Conservation (phyloP, 2,329 filamentous ascomycete species). For the Coniochaeta hoffmannii region DNA sequence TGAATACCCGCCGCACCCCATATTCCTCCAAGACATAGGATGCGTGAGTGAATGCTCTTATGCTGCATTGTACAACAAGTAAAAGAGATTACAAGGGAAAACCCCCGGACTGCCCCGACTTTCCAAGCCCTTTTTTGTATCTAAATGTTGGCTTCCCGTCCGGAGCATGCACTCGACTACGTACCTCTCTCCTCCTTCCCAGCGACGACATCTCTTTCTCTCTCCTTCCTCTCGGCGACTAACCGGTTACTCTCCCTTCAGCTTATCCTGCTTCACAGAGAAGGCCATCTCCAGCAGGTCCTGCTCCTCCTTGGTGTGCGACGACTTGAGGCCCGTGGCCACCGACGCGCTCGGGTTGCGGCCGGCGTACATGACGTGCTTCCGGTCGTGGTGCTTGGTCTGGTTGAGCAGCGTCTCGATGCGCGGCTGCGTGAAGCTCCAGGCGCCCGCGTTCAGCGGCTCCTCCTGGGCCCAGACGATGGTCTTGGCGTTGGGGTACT, state of each 20-base stretch:
- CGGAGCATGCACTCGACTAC: not conserved
- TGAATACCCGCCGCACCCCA: not conserved
- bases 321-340: slow-evolving; percentile 83
- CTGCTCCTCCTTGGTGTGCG: slow-evolving; percentile 87
- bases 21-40: not conserved
- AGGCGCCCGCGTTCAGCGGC: slow-evolving; percentile 92
- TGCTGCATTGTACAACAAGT: slow-evolving; percentile 2
- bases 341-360: slow-evolving; percentile 89
- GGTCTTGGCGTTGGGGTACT: slow-evolving; percentile 94
- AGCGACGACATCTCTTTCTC: not conserved
- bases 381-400: slow-evolving; percentile 85
- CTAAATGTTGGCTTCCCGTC: not conserved
- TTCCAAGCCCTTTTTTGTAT: not conserved
- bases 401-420: slow-evolving; percentile 94
- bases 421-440: slow-evolving; percentile 94
- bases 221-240: not conserved
- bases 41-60: not conserved
- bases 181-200: too few species aligned
- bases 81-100: not conserved
- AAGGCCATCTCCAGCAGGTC: slow-evolving; percentile 66
- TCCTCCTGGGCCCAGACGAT: slow-evolving; percentile 98
- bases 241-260: slow-evolving; percentile 62
- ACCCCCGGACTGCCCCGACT: not conserved
- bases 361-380: slow-evolving; percentile 96
- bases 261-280: slow-evolving; percentile 58